These are phyloP conservation scores for Kuraishia piskuri DNA, from an alignment of 805 yeast genomes.

Conservation along the genomic window DNA sequence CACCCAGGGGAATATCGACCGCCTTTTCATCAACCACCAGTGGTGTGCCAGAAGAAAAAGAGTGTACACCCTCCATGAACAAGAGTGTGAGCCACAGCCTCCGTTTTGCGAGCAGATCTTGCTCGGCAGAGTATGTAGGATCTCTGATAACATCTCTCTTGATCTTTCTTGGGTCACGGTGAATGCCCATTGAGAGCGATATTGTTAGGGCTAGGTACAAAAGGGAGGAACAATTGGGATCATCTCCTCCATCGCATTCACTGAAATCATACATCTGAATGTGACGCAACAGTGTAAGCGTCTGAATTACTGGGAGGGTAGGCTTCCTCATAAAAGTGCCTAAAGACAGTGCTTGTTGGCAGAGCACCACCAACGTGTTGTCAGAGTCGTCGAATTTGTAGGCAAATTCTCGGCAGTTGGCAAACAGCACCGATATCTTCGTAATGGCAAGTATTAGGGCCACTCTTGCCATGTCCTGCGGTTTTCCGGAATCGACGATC, in stretches of 20 bases:
- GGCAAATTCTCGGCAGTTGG: not conserved
- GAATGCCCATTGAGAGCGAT: slow-evolving; percentile 14
- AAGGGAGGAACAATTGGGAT: slow-evolving; percentile 8
- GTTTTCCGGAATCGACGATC: slow-evolving; percentile 6
- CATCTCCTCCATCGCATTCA: slow-evolving; percentile 12
- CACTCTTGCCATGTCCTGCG: slow-evolving; percentile 8
- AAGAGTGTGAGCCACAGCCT: slow-evolving; percentile 11
- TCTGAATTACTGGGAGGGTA: slow-evolving; percentile 8
- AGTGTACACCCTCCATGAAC: slow-evolving; percentile 10
- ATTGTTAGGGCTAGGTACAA: slow-evolving; percentile 7
- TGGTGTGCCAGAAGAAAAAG: slow-evolving; percentile 13
- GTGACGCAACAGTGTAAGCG: slow-evolving; percentile 7
- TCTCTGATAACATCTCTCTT: slow-evolving; percentile 2
- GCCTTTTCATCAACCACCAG: slow-evolving; percentile 12
- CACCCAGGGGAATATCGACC: slow-evolving; percentile 5
- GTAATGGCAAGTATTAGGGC: slow-evolving; percentile 11
- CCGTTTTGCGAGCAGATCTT: slow-evolving; percentile 2
- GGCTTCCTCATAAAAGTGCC: slow-evolving; percentile 10
- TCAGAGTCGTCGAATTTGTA: slow-evolving; percentile 3
- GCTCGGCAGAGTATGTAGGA: not conserved
- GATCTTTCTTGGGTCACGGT: slow-evolving; percentile 9
- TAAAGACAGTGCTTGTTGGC: slow-evolving; percentile 6
- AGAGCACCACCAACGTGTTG: slow-evolving; percentile 2
- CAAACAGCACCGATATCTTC: slow-evolving; percentile 4
- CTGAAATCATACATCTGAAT: slow-evolving; percentile 3